These are phyloP conservation scores for Ogataea pilisensis DNA, from an alignment of 805 yeast species.

Conservation along the genomic window DNA sequence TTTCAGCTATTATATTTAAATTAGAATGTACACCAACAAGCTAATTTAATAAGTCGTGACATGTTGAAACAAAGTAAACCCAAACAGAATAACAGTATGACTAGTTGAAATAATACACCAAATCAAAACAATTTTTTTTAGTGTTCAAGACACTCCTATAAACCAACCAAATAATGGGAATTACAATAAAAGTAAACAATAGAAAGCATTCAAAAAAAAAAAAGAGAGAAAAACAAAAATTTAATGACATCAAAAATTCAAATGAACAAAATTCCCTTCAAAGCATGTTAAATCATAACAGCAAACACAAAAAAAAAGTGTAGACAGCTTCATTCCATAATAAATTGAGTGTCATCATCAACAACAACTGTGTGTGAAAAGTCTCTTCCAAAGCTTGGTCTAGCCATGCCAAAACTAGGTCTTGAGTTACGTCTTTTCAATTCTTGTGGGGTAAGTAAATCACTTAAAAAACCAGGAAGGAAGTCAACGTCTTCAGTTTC, in stretches of 20 bases:
- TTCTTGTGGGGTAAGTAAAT: constrained; percentile 78
- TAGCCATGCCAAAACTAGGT: constrained; percentile 14
- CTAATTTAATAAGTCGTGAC: too few species aligned
- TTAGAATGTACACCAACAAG: too few species aligned
- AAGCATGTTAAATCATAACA: too few species aligned
- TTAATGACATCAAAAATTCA: too few species aligned
- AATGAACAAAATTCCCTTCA: too few species aligned
- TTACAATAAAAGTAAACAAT: not conserved
- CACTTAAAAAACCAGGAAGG: constrained; percentile 79
- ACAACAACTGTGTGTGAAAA: constrained; percentile 11
- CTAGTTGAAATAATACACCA: too few species aligned
- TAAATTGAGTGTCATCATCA: constrained; percentile 34
- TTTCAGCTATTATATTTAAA: too few species aligned
- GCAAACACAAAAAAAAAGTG: not conserved
- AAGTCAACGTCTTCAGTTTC: constrained; percentile 62
- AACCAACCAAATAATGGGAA: not conserved
- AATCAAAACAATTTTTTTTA: too few species aligned
- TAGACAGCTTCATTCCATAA: constrained; percentile 26
- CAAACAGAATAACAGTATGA: too few species aligned
- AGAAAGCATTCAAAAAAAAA: not conserved
- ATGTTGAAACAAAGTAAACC: too few species aligned
- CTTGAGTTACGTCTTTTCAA: constrained; percentile 62
- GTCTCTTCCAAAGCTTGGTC: constrained; percentile 5
- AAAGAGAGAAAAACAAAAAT: not conserved
- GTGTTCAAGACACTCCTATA: not conserved